phyloP scores from a whole-genome alignment of 208 protist genomes.

The Leishmania guyanensis region DNA sequence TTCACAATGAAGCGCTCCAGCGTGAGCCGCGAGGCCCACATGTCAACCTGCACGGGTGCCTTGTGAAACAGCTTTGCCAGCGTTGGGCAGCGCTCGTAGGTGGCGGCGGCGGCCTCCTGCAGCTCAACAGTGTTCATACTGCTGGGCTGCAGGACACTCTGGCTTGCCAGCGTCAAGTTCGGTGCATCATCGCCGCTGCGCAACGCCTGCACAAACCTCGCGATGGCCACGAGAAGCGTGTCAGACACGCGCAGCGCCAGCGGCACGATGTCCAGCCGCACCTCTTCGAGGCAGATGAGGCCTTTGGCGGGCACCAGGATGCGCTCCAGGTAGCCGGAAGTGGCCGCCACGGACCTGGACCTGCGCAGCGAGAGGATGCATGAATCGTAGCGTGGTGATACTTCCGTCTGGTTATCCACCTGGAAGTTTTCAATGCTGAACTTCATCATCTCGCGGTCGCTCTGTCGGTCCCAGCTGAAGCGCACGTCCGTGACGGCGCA shows the following conservation, averaged over 20 bases:
- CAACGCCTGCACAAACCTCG: conserved; percentile 39
- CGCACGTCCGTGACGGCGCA: conserved; percentile 65
- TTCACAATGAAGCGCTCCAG: conserved; percentile 89
- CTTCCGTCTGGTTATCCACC: conserved; percentile 88
- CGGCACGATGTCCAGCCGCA: conserved; percentile 77
- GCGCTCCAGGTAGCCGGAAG: conserved; percentile 62
- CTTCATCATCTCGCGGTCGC: conserved; percentile 45
- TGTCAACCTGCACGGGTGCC: conserved; percentile 58
- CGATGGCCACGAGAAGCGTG: conserved; percentile 63
- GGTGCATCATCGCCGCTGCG: conserved; percentile 16
- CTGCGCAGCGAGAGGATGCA: conserved; percentile 70
- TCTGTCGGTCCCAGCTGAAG: conserved; percentile 59
- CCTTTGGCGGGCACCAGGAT: conserved; percentile 53
- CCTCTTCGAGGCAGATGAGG: conserved; percentile 71
- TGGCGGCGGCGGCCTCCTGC: conserved; percentile 24
- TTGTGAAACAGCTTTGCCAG: conserved; percentile 43
- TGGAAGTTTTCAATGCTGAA: conserved; percentile 87
- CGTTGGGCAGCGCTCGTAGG: conserved; percentile 42
- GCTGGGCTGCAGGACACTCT: conserved; percentile 14
- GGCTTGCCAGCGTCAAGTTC: neutral
- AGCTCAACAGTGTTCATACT: conserved; percentile 21
- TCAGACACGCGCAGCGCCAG: conserved; percentile 83
- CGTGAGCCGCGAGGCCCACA: conserved; percentile 66
- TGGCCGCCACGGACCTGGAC: conserved; percentile 34
- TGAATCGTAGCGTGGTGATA: conserved; percentile 72